Evolutionary conservation across 352 stramenopile species (phyloP).

Genomic region (Pythium dissotocum): DNA sequence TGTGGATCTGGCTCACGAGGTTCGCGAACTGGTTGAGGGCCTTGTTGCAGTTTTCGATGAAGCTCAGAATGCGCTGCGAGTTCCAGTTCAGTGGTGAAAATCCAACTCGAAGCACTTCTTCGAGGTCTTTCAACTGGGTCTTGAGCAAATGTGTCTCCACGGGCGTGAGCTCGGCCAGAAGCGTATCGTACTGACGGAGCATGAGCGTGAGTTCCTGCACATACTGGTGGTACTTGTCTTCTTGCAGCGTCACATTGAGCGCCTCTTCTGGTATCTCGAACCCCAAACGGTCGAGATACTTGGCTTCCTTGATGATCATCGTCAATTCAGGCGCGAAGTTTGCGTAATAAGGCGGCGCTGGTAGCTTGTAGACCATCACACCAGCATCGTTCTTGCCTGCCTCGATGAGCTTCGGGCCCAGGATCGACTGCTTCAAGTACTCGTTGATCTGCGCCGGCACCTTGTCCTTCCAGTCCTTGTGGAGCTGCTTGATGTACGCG

Average conservation of each 20-base stretch:
- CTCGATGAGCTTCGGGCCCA: conserved; percentile 82
- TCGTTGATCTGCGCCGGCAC: conserved; percentile 89
- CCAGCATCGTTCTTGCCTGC: conserved; percentile 76
- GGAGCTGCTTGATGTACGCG: conserved; percentile 91
- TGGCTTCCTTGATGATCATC: conserved; percentile 96
- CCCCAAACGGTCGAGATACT: conserved; percentile 94
- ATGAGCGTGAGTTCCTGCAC: conserved; percentile 92
- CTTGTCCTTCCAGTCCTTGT: conserved; percentile 92
- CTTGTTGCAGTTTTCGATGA: conserved; percentile 93
- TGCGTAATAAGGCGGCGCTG: conserved; percentile 89
- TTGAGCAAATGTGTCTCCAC: conserved; percentile 91
- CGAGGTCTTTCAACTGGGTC: conserved; percentile 88
- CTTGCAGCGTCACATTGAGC: conserved; percentile 95
- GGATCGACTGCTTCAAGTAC: conserved; percentile 93
- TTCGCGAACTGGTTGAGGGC: conserved; percentile 93
- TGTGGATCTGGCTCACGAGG: conserved; percentile 94
- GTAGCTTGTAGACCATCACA: conserved; percentile 81
- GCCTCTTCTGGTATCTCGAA: conserved; percentile 95
- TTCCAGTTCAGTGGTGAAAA: conserved; percentile 97
- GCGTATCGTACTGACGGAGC: conserved; percentile 89
- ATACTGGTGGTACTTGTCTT: conserved; percentile 96
- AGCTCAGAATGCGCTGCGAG: conserved; percentile 94
- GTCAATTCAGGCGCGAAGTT: conserved; percentile 93
- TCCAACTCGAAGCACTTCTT: conserved; percentile 83
- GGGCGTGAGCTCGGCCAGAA: conserved; percentile 81